Evolutionary conservation across 257 asterid genomes (phyloP).

Genomic region (Cynanchum wilfordii): DNA sequence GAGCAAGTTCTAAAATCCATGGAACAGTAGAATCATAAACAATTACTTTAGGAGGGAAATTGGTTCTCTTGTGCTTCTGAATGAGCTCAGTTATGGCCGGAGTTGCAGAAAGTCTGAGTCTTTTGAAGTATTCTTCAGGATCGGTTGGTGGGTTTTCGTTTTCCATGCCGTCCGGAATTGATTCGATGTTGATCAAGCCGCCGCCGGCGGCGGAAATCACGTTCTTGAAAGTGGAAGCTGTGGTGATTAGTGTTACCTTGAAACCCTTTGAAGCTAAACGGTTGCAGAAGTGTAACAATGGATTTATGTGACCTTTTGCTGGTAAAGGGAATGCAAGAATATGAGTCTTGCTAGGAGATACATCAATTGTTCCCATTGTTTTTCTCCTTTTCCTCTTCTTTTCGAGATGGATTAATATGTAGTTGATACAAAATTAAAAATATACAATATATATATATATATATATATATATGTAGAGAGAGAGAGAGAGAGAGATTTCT

Average conservation of each 20-base stretch:
- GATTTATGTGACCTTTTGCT: constrained; percentile 47
- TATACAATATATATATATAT: neutral
- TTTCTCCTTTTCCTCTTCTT: neutral
- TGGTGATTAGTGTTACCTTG: constrained; percentile 21
- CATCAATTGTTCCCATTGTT: neutral
- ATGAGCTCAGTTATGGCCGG: constrained; percentile 16
- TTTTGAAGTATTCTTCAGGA: constrained; percentile 7
- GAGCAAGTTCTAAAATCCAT: constrained; percentile 19
- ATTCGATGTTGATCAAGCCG: constrained; percentile 9
- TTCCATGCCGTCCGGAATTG: constrained; percentile 31
- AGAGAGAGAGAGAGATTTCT: no score
- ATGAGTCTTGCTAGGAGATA: constrained; percentile 17
- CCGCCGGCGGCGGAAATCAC: neutral
- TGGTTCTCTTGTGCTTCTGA: constrained; percentile 4
- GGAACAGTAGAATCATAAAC: constrained; percentile 16
- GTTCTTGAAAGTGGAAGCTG: constrained; percentile 12
- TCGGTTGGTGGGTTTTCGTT: neutral
- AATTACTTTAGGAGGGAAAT: constrained; percentile 3
- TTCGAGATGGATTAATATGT: no score
- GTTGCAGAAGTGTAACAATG: constrained; percentile 27
- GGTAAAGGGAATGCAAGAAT: constrained; percentile 38
- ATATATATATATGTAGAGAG: no score
- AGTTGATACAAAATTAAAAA: no score
- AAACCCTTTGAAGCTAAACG: constrained; percentile 27
- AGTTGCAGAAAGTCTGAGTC: constrained; percentile 4